Evolutionary conservation across 345 rosid genomes (phyloP).

Genomic region (Orychophragmus violaceus): DNA sequence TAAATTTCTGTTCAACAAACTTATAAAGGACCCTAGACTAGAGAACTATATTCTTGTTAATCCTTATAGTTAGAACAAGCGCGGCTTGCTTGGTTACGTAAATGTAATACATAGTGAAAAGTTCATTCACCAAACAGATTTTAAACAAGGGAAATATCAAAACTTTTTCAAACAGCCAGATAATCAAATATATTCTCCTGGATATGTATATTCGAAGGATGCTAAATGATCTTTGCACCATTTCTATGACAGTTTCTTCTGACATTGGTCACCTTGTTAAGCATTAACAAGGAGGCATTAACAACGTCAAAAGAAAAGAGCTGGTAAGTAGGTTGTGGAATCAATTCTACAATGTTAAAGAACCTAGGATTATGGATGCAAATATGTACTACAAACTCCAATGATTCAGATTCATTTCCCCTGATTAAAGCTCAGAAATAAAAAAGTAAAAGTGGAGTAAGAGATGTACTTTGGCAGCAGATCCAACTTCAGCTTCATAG

Average conservation of each 20-base stretch:
- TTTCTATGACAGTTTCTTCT: background rate
- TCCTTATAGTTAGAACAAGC: background rate
- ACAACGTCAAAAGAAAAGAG: no score
- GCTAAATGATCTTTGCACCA: background rate
- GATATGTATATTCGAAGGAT: no score
- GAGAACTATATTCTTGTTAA: background rate
- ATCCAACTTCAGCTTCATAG: conserved; percentile 95
- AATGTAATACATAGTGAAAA: background rate
- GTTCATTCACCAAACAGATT: no score
- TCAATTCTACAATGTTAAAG: no score
- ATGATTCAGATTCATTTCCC: background rate
- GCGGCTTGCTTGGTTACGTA: background rate
- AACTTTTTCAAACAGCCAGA: background rate
- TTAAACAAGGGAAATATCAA: no score
- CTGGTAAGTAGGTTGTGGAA: no score
- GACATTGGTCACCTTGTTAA: no score
- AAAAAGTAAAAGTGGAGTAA: background rate
- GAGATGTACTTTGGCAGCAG: conserved; percentile 66
- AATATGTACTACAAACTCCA: no score
- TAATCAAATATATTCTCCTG: no score
- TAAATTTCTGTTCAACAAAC: background rate
- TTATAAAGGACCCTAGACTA: no score
- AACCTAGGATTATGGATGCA: no score
- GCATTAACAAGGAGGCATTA: no score
- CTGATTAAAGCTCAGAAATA: background rate